These are phyloP conservation scores for Ogataea thermomethanolica DNA, from an alignment of 805 yeast species.

Conservation along the genomic window DNA sequence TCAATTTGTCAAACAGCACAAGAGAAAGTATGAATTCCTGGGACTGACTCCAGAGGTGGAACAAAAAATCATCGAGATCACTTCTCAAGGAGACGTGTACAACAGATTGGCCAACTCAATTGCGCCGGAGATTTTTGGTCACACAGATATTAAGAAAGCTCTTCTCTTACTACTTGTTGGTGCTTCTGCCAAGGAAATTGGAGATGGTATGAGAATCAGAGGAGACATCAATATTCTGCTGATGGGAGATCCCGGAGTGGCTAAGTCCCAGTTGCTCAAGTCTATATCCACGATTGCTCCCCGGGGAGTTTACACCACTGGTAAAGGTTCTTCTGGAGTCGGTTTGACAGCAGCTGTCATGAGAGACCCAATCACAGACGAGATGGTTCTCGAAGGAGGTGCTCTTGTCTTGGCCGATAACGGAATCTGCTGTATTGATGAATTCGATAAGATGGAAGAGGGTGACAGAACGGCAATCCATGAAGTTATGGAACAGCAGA, in stretches of 20 bases:
- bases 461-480: conserved; percentile 95
- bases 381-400: conserved; percentile 97
- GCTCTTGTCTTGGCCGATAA: conserved; percentile 95
- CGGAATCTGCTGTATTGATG: conserved; percentile 98
- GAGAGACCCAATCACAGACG: conserved; percentile 99
- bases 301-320: conserved; percentile 95
- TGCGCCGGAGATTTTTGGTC: conserved; percentile 98
- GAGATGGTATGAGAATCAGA: conserved; percentile 95
- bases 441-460: conserved; percentile 98
- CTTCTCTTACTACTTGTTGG: conserved; percentile 81
- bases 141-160: conserved; percentile 89
- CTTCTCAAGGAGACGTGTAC: conserved; percentile 67
- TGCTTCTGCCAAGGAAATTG: conserved; percentile 91
- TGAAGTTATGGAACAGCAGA: conserved; percentile 99
- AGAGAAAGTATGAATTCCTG: conserved; percentile 73
- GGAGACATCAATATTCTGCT: conserved; percentile 94
- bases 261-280: conserved; percentile 92
- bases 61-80: conserved; percentile 51
- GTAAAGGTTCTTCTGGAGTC: conserved; percentile 98
- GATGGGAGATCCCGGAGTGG: conserved; percentile 99
- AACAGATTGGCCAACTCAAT: conserved; percentile 79
- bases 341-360: conserved; percentile 98
- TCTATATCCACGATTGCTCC: conserved; percentile 92
- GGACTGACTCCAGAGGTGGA: conserved; percentile 56
- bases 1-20: conserved; percentile 81